A percentile compares a stretch with the other conserved stretches of the same genome.
Evolutionary conservation across 2,329 filamentous ascomycete species (phyloP).

Genomic region (Xylaria sp.): DNA sequence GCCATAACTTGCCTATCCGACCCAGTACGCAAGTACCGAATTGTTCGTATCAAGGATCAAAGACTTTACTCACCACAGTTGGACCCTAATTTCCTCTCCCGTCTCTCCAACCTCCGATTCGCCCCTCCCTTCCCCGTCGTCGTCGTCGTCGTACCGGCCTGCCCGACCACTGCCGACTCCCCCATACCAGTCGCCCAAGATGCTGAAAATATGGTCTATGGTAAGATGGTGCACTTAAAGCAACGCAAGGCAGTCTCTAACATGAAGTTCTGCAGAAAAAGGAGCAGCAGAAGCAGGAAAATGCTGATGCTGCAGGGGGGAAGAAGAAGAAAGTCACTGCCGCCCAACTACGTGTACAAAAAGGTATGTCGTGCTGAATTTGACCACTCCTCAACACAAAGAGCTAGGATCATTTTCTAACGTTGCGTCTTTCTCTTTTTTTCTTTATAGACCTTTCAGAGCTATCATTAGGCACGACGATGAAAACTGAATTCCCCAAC

Average conservation of each 20-base stretch:
- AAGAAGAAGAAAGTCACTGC: conserved; percentile 99
- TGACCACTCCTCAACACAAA: background rate
- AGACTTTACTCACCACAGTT: background rate
- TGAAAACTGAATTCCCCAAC: conserved; percentile 82
- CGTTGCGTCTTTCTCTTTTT: background rate
- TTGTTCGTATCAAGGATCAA: background rate
- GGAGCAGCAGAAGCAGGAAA: conserved; percentile 93
- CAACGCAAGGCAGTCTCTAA: conserved; percentile 20
- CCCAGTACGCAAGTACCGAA: background rate
- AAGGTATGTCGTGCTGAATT: conserved; percentile 63
- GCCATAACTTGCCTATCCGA: background rate
- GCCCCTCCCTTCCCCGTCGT: background rate
- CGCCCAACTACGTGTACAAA: conserved; percentile 92
- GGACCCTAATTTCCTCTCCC: background rate
- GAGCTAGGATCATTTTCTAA: background rate
- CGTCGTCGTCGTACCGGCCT: background rate
- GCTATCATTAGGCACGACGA: conserved; percentile 77
- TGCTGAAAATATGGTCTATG: conserved; percentile 99
- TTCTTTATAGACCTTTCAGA: conserved; percentile 73
- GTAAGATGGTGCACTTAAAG: conserved; percentile 55
- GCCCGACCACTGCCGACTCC: conserved; percentile 5
- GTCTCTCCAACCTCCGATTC: background rate
- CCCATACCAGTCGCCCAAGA: conserved; percentile 55
- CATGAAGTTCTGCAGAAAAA: conserved; percentile 71
- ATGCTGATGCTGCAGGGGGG: conserved; percentile 73